phyloP scores from a whole-genome alignment of 257 asterid genomes.

The Nicotiana knightiana region DNA sequence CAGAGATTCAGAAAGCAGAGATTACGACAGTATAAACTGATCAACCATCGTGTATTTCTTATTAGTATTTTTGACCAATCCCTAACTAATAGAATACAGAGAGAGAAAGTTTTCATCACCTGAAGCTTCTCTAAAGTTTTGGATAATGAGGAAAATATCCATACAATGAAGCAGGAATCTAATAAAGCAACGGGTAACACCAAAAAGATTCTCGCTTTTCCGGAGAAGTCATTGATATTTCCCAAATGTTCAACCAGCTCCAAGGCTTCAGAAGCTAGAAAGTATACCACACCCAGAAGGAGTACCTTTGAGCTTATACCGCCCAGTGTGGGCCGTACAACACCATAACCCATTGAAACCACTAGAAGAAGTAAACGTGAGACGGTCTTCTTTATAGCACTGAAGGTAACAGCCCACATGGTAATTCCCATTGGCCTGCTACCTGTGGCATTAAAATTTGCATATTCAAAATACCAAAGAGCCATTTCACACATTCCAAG shows the following conservation, averaged over 20 bases:
- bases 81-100: background rate
- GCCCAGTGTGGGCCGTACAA: conserved; percentile 87
- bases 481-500: conserved; percentile 99
- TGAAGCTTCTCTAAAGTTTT: conserved; percentile 97
- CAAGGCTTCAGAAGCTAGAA: conserved; percentile 89
- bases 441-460: conserved; percentile 83
- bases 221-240: conserved; percentile 82
- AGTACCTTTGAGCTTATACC: conserved; percentile 62
- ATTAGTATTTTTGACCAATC: background rate
- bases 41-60: background rate
- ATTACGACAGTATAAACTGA: background rate
- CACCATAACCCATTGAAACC: conserved; percentile 97
- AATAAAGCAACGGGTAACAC: conserved; percentile 91
- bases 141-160: conserved; percentile 95
- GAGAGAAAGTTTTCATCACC: conserved; percentile 31
- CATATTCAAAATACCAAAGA: conserved; percentile 90
- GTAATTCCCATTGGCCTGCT: conserved; percentile 89
- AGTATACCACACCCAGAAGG: conserved; percentile 75
- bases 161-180: conserved; percentile 84
- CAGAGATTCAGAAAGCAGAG: background rate
- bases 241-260: conserved; percentile 99
- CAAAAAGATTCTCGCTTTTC: conserved; percentile 80
- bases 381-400: conserved; percentile 87
- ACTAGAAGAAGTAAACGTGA: conserved; percentile 91
- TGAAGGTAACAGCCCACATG: conserved; percentile 91